A percentile compares a stretch with the other conserved stretches of the same genome.
These are phyloP conservation scores for Aquilaria agallochum DNA, from an alignment of 441 rosid species.

Conservation along the genomic window DNA sequence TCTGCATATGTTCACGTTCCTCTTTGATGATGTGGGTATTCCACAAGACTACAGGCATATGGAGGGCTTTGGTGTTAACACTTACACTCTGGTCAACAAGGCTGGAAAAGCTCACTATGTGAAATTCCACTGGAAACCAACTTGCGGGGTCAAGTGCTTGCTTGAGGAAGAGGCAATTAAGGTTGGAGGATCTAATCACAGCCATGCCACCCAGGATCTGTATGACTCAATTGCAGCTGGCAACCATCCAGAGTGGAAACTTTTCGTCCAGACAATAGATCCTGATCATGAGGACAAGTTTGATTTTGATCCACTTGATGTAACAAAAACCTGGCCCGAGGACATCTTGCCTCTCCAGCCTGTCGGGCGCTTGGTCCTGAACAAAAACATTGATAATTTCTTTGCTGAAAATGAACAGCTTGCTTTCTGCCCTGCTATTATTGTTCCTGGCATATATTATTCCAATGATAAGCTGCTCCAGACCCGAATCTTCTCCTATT, in stretches of 20 bases:
- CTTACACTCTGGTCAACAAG: constrained; percentile 76
- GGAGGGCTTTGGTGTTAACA: constrained; percentile 90
- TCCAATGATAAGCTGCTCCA: constrained; percentile 93
- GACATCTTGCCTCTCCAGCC: constrained; percentile 90
- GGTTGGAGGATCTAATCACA: constrained; percentile 94
- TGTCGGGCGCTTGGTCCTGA: constrained; percentile 94
- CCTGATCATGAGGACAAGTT: constrained; percentile 74
- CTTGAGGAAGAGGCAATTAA: constrained; percentile 83
- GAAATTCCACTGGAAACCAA: constrained; percentile 93
- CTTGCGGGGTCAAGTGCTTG: constrained; percentile 79
- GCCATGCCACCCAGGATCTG: constrained; percentile 95
- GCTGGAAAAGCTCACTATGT: constrained; percentile 79
- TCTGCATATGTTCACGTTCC: constrained; percentile 80
- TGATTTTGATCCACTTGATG: constrained; percentile 96
- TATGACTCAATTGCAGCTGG: constrained; percentile 90
- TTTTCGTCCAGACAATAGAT: constrained; percentile 85
- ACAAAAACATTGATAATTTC: constrained; percentile 94
- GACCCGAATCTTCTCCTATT: constrained; percentile 73
- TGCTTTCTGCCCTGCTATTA: constrained; percentile 87
- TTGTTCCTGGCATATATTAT: constrained; percentile 85
- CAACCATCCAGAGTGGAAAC: constrained; percentile 88
- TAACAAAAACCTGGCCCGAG: constrained; percentile 96
- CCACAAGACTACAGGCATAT: constrained; percentile 98
- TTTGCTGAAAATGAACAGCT: constrained; percentile 90
- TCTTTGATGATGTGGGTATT: constrained; percentile 85